phyloP scores from a whole-genome alignment of 2,329 filamentous ascomycete species.

The Stachybotrys chartarum region DNA sequence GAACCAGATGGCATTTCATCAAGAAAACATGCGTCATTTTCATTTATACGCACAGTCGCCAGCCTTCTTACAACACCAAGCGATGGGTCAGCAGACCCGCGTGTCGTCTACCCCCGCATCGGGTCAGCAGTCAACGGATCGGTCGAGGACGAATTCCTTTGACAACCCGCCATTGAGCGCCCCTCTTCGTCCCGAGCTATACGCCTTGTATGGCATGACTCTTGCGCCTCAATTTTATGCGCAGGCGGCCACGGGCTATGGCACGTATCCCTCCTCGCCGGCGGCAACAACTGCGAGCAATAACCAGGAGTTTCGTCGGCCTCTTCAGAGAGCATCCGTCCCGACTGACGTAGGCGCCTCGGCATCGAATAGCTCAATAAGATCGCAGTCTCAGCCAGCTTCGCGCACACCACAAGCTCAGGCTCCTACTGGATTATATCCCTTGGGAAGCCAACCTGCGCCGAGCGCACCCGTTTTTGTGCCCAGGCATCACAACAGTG shows the following conservation, averaged over 20 bases:
- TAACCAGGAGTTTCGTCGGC: conserved; percentile 47
- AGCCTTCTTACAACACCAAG: conserved; percentile 27
- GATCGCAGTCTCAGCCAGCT: conserved; percentile 62
- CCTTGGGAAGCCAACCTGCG: conserved; percentile 22
- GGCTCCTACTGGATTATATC: conserved; percentile 14
- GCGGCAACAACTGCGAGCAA: conserved; percentile 32
- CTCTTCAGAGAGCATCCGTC: conserved; percentile 46
- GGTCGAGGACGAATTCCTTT: conserved; percentile 56
- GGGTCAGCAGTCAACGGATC: conserved; percentile 28
- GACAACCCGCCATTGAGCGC: conserved; percentile 55
- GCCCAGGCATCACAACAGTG: conserved; percentile 38
- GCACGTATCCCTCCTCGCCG: conserved; percentile 50
- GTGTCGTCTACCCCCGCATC: conserved; percentile 16
- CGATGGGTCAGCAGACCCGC: conserved; percentile 22
- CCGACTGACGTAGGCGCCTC: conserved; percentile 40
- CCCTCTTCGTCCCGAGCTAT: conserved; percentile 50
- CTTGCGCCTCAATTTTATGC: conserved; percentile 38
- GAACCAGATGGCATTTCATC: conserved; percentile 32
- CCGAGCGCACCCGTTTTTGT: conserved; percentile 27
- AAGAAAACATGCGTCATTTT: conserved; percentile 27
- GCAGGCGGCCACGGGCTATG: conserved; percentile 35
- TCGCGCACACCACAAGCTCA: conserved; percentile 34
- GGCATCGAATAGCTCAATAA: conserved; percentile 46
- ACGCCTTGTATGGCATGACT: conserved; percentile 38
- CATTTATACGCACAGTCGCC: conserved; percentile 28